Base-by-base conservation (phyloP, 192 early-diverging fungal genomes). In the Diversispora eburnea region DNA sequence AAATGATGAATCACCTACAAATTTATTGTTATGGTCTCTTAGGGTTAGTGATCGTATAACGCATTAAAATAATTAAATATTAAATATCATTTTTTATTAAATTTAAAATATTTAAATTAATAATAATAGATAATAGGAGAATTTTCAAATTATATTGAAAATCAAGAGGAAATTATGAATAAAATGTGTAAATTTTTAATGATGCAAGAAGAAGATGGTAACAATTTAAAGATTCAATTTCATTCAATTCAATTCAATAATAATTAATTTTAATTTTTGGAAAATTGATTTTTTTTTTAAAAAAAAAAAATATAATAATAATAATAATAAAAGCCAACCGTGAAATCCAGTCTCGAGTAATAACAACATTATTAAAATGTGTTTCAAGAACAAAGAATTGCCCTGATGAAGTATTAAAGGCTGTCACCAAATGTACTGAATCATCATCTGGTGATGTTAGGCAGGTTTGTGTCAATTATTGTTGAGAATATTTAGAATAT, bases 341-440 rank as follows among this genome's bases (percentile, higher is more conserved):
- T 43, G 52, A 57, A 45, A 15, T 71, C 45, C 69, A 71, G 5
- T 13, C 8, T 20, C 19, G 15, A 42, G 45, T 59, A 58, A 71
- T 71, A 20, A 59, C 42, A 6, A 20, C 69, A 17, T 41, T 71
- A 41, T 43, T 71, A 39, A 71, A 71, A 71, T 58, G 8, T 25
- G 56, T 71, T 3, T 55, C 69, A 59, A 55, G 9, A n/a, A 71
- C 55, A 43, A 71, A 71, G 45, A 6, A 71, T 20, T 71, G 69
- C 15, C 19, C 69, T 39, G 43, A 71, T 8, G 22, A 56, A 2
- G 10, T 71, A 52, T 20, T 58, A 42, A 55, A 55, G 25, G 54
- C 54, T 45, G 56, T 71, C 5, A 42, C 3, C 5, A 71, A 58
- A 58, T 71, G 69, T 19, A 20, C 42, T 43, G 22, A 45, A 71